Evolutionary conservation across 768 basidiomycete species (phyloP).

Genomic region (Lentinula raphanica): DNA sequence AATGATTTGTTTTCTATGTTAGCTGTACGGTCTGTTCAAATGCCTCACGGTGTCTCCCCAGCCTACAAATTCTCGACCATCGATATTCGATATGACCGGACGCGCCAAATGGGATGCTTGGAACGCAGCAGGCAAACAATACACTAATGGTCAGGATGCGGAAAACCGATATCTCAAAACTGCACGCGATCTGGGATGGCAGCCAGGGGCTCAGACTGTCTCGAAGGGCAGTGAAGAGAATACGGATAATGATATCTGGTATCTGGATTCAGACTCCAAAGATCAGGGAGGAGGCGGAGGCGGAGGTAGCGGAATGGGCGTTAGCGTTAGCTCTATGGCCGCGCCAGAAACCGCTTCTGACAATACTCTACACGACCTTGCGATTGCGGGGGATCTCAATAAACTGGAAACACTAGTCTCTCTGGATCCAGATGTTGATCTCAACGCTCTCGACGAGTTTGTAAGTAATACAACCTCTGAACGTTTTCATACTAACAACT

Average conservation of each 20-base stretch:
- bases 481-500: slow-evolving; percentile 1
- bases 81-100: slow-evolving; percentile 73
- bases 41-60: slow-evolving; percentile 52
- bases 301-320: slow-evolving; percentile 49
- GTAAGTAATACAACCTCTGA: slow-evolving; percentile 40
- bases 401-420: slow-evolving; percentile 41
- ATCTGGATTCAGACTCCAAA: slow-evolving; percentile 37
- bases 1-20: slow-evolving; percentile 27
- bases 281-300: slow-evolving; percentile 24
- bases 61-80: slow-evolving; percentile 60
- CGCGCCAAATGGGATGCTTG: slow-evolving; percentile 89
- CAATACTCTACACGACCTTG: slow-evolving; percentile 53
- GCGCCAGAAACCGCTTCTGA: slow-evolving; percentile 30
- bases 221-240: slow-evolving; percentile 5
- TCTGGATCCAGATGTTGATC: slow-evolving; percentile 34
- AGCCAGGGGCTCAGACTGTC: slow-evolving; percentile 24
- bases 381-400: slow-evolving; percentile 49
- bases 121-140: slow-evolving; percentile 46
- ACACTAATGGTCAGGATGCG: slow-evolving; percentile 39
- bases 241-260: slow-evolving; percentile 34
- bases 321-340: slow-evolving; percentile 56
- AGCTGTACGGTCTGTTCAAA: slow-evolving; percentile 89
- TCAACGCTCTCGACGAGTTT: slow-evolving; percentile 67
- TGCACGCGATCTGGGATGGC: slow-evolving; percentile 69
- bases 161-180: slow-evolving; percentile 66